Conservation (phyloP, 805 yeast species). For the Suhomyces prunicola region DNA sequence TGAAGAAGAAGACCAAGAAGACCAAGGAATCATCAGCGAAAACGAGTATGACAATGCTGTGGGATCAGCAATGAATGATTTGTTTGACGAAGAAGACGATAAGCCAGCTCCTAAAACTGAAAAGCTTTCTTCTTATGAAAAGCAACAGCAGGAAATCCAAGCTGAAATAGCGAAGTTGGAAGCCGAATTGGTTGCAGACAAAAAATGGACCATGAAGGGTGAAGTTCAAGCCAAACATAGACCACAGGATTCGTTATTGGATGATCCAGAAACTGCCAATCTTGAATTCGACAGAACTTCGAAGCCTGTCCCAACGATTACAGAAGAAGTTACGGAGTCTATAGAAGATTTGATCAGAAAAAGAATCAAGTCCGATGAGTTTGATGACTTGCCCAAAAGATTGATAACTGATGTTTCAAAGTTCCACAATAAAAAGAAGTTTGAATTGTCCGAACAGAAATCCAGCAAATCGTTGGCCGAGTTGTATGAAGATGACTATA, state of each 20-base stretch:
- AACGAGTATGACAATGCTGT: slow-evolving; percentile 62
- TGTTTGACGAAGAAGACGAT: slow-evolving; percentile 40
- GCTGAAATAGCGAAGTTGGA: slow-evolving; percentile 78
- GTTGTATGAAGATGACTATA: slow-evolving; percentile 82
- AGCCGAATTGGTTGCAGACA: slow-evolving; percentile 83
- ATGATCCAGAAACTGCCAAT: slow-evolving; percentile 52
- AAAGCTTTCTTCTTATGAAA: slow-evolving; percentile 71
- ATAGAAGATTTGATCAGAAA: slow-evolving; percentile 86
- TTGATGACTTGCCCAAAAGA: slow-evolving; percentile 82
- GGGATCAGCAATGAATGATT: slow-evolving; percentile 59
- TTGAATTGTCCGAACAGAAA: slow-evolving; percentile 78
- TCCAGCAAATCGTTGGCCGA: slow-evolving; percentile 88
- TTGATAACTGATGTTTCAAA: slow-evolving; percentile 63
- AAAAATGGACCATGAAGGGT: slow-evolving; percentile 93
- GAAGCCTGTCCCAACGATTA: slow-evolving; percentile 93
- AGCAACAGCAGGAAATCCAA: slow-evolving; percentile 73
- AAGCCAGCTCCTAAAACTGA: slow-evolving; percentile 1
- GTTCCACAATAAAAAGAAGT: slow-evolving; percentile 44
- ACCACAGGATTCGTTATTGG: slow-evolving; percentile 78
- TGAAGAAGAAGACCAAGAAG: slow-evolving; percentile 34
- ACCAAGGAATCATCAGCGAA: slow-evolving; percentile 42
- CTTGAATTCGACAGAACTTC: slow-evolving; percentile 90
- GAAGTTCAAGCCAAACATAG: slow-evolving; percentile 81
- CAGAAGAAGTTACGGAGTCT: slow-evolving; percentile 81
- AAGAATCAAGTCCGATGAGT: slow-evolving; percentile 69